Evolutionary conservation across 108 stramenopile genomes (phyloP).

Genomic region (Cyclostephanos invisitatus): DNA sequence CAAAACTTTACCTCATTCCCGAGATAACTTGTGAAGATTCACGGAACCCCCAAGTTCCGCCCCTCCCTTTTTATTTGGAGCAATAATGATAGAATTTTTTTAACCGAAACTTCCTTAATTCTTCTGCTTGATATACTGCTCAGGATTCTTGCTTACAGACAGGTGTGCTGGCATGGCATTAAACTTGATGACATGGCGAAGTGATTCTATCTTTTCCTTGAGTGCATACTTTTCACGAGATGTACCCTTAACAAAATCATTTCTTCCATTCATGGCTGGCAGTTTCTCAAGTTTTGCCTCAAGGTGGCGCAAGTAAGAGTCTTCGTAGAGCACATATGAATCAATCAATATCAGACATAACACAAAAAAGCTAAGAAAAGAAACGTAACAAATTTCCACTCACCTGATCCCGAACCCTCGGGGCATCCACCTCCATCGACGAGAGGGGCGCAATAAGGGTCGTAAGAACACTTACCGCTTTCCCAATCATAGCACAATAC

Average conservation of each 20-base stretch:
- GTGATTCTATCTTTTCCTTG: background rate
- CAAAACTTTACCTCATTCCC: too few relatives aligned
- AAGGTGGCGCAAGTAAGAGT: background rate
- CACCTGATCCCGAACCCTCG: background rate
- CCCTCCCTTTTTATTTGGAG: too few relatives aligned
- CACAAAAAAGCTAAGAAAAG: background rate
- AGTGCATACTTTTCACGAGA: background rate
- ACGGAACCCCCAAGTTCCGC: too few relatives aligned
- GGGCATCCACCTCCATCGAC: background rate
- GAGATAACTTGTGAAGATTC: too few relatives aligned
- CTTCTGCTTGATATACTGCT: background rate
- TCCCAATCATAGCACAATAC: background rate
- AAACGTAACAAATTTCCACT: background rate
- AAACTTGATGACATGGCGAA: background rate
- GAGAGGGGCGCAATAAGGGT: background rate
- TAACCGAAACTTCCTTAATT: too few relatives aligned
- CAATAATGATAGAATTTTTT: background rate
- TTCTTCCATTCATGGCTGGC: background rate
- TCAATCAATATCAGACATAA: background rate
- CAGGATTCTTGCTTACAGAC: background rate
- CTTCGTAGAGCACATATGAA: background rate
- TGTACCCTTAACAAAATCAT: background rate
- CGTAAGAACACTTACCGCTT: background rate
- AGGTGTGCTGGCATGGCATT: background rate
- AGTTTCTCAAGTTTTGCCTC: background rate